A percentile compares a stretch with the other conserved stretches of the same genome.
phyloP scores from a whole-genome alignment of 257 asterid species.

The Rauvolfia tetraphylla region DNA sequence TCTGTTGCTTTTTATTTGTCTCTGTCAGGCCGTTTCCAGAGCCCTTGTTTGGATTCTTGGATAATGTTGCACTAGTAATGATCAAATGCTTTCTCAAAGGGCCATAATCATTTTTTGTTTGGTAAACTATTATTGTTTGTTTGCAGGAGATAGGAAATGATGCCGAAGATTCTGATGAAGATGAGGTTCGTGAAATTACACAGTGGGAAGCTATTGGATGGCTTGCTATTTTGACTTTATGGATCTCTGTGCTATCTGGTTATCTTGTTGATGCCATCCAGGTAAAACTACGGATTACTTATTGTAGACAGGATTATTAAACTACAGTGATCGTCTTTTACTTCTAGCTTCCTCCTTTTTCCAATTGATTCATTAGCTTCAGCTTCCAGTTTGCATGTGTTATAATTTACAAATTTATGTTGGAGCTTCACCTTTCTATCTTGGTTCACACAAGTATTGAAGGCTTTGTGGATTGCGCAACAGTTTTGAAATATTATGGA shows the following conservation, averaged over 20 bases:
- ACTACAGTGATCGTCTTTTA: neutral
- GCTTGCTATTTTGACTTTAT: constrained; percentile 80
- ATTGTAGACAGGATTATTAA: neutral
- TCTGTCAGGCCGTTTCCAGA: neutral
- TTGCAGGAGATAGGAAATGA: constrained; percentile 50
- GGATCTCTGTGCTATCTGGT: constrained; percentile 92
- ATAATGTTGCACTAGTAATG: neutral
- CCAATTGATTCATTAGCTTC: neutral
- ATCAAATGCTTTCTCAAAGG: neutral
- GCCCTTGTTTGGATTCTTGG: neutral
- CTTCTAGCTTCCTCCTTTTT: neutral
- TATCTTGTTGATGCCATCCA: constrained; percentile 92
- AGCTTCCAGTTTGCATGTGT: neutral
- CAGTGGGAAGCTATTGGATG: constrained; percentile 88
- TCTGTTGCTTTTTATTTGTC: constrained; percentile 1
- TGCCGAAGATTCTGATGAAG: constrained; percentile 50
- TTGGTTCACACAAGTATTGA: neutral
- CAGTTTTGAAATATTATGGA: neutral
- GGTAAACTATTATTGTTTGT: constrained; percentile 10
- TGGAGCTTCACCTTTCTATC: neutral
- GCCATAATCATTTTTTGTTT: neutral
- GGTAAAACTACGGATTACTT: constrained; percentile 36
- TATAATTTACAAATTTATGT: neutral
- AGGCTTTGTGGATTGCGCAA: neutral
- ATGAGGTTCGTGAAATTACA: constrained; percentile 74